Percentiles rank a stretch among this genome's conserved stretches.
These are phyloP conservation scores for Talaromyces liani DNA, from an alignment of 495 filamentous ascomycete genomes.

Conservation along the genomic window DNA sequence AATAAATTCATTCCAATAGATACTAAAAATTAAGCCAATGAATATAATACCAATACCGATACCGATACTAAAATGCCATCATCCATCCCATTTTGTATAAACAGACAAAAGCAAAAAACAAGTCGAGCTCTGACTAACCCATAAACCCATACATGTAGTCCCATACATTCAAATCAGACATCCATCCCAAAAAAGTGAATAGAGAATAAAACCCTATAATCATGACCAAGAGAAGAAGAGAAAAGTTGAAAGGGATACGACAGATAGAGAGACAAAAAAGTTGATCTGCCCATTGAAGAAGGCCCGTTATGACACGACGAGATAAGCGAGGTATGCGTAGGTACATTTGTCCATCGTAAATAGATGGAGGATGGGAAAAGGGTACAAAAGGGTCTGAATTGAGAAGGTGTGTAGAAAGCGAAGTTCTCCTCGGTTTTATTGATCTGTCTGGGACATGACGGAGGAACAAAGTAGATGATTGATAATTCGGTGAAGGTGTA, in stretches of 20 bases:
- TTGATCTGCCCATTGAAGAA: neutral
- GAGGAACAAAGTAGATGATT: no score
- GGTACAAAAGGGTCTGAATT: no score
- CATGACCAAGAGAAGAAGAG: neutral
- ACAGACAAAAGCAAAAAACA: neutral
- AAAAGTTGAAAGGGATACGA: neutral
- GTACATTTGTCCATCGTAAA: neutral
- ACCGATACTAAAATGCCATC: neutral
- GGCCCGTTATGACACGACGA: neutral
- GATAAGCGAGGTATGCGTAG: neutral
- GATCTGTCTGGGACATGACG: neutral
- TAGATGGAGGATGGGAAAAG: neutral
- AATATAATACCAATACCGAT: neutral
- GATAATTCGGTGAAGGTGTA: neutral
- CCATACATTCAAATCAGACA: neutral
- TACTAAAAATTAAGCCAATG: neutral
- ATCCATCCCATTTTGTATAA: neutral
- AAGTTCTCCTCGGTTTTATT: neutral
- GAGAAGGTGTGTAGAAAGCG: neutral
- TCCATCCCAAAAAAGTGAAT: neutral
- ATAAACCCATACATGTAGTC: neutral
- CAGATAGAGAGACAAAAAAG: no score
- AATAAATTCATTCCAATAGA: neutral
- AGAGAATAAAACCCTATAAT: neutral
- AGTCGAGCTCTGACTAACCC: neutral